Base-by-base conservation (phyloP, 2,329 filamentous ascomycete species). In the Penicillium concentricum region DNA sequence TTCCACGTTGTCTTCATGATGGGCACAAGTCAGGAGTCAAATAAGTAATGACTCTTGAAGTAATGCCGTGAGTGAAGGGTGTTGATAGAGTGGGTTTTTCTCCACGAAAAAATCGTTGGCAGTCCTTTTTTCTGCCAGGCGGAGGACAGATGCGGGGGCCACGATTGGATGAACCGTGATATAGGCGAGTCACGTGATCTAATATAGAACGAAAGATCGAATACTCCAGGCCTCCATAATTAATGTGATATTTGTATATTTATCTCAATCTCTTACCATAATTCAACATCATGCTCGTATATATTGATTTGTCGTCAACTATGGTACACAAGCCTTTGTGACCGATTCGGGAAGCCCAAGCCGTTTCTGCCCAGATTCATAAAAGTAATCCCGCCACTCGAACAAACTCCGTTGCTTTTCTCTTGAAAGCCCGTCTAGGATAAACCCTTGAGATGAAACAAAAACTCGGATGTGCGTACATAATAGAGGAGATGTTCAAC, bases 1-100 rank as follows among this genome's bases (percentile, higher is more conserved):
- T 84, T 84, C 81, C 82, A 84, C 41, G 82, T 83, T 46, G 81
- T 84, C 79, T 83, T 84, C 81, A 84, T 84, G 71, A 70, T 74
- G 70, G 69, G 65, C 63, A 70, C 59, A 54, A 49, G 59, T 61
- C 61, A 54, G 62, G 66, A 69, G 65, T 64, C 61, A 61, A 63
- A 51, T 42, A 59, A 34, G 54, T 54, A 58, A 48, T 58, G 64
- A 71, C 66, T 69, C 67, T 70, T 48, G 56, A 61, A 58, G 60
- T 49, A 47, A 50, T 42, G 54, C 46, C 43, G 57, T 53, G 51
- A 58, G 60, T 64, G 60, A 65, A 58, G 59, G 54, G 60, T 62
- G 62, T 64, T 63, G 61, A 57, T 56, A 58, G 60, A 59, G 50
- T 62, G 61, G 51, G 51, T 57, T 59, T 55, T 59, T 61, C 63